phyloP scores from a whole-genome alignment of 306 rosid species.

The Glycine latifolia region DNA sequence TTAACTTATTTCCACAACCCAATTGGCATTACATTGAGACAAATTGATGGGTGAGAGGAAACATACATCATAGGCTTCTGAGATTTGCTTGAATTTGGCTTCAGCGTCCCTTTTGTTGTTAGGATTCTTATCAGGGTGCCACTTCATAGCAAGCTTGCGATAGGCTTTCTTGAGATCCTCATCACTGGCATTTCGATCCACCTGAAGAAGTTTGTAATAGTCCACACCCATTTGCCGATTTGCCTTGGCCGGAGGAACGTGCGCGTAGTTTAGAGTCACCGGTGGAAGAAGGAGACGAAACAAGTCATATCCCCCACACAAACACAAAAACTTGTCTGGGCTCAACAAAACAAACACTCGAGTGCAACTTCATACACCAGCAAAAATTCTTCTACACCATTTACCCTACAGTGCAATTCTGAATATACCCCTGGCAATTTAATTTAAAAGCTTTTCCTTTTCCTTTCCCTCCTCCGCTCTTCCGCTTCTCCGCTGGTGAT shows the following conservation, averaged over 20 bases:
- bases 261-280: background rate
- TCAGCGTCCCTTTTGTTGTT: conserved; percentile 80
- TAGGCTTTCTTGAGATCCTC: conserved; percentile 90
- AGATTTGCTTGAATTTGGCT: conserved; percentile 92
- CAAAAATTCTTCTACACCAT: no score
- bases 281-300: background rate
- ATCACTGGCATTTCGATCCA: conserved; percentile 80
- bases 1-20: background rate
- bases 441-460: no score
- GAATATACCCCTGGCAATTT: no score
- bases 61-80: conserved; percentile 89
- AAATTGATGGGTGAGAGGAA: background rate
- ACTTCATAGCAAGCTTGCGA: conserved; percentile 77
- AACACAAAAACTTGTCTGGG: conserved; percentile 6
- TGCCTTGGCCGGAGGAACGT: conserved; percentile 38
- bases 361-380: no score
- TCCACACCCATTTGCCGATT: conserved; percentile 73
- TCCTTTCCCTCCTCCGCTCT: no score
- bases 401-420: no score
- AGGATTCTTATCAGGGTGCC: conserved; percentile 68
- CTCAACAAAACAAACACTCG: conserved; percentile 12
- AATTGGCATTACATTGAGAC: background rate
- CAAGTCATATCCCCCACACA: conserved; percentile 10
- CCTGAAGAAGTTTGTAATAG: conserved; percentile 90
- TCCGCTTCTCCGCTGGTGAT: no score